Conservation (phyloP, 2,329 filamentous ascomycete genomes). For the Alternaria sp. region DNA sequence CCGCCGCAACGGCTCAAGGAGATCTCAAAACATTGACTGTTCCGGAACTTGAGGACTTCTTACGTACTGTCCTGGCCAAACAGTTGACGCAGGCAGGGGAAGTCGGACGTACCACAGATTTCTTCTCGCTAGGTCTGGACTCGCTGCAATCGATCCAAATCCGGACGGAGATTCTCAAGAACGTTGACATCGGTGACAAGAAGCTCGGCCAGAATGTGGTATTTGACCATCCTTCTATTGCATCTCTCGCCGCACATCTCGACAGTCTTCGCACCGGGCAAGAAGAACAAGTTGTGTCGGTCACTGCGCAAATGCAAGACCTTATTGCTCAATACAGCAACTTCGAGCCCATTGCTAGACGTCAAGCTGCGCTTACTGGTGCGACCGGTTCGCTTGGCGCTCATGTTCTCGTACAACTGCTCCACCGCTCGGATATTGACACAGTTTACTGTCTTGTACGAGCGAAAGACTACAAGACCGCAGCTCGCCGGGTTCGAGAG, state of each 20-base stretch:
- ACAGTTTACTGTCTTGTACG: constrained; percentile 62
- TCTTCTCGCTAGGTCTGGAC: constrained; percentile 66
- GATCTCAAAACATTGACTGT: neutral
- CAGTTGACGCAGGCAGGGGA: constrained; percentile 15
- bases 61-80: constrained; percentile 21
- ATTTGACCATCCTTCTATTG: constrained; percentile 62
- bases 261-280: constrained; percentile 50
- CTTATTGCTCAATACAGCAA: constrained; percentile 54
- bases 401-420: constrained; percentile 58
- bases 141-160: constrained; percentile 65
- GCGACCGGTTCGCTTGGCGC: constrained; percentile 70
- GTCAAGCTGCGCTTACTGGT: constrained; percentile 61
- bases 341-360: constrained; percentile 37
- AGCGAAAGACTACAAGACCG: constrained; percentile 46
- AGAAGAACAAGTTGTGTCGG: constrained; percentile 36
- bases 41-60: constrained; percentile 15
- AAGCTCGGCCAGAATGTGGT: constrained; percentile 63
- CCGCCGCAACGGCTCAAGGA: constrained; percentile 22
- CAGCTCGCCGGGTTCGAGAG: constrained; percentile 43
- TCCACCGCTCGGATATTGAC: constrained; percentile 33
- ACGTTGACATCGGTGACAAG: constrained; percentile 55
- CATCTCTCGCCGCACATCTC: constrained; percentile 54
- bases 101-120: constrained; percentile 55
- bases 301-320: constrained; percentile 53
- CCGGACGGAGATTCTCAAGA: constrained; percentile 58